Evolutionary conservation across 148 eudicot species (phyloP), one percentile per base, ranked within the genome.

Genomic region (Rhododendron molle): DNA sequence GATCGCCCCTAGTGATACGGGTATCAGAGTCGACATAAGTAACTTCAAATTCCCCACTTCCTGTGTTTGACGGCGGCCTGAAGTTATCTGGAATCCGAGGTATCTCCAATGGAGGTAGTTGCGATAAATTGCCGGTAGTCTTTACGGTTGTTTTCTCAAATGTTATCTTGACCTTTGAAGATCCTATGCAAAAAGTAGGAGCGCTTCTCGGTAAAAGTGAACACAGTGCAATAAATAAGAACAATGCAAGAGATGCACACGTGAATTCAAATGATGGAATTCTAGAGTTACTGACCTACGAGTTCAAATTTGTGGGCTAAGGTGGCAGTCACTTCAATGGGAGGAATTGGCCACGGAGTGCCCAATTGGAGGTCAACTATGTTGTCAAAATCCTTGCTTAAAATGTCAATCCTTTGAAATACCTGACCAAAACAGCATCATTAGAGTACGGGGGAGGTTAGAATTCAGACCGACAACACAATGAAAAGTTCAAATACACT

Each of bases 111-210:
- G 94, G 93, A 47, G 99, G 99, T 76, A 96, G 83, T 81, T 96
- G 98, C 26, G 98, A 92, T 71, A 96, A 88, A 90, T 90, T 95
- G 21, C 99, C 98, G 0, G 72, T 86, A 4, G 99, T 83, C 90
- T 95, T 96, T n/a, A 96, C 95, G 0, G 96, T 96, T 52, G 99
- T 96, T 86, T 96, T 94, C 88, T 96, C 93, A 60, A 95, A 96
- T 50, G n/a, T 76, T 85, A 95, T 96, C 88, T 92, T 93, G 56
- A 96, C 85, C 65, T 79, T 89, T 23, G 91, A 80, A 26, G 90
- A 78, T 40, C 95, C 99, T 96, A 85, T 13, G 74, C 20, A 62
- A 13, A 82, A 83, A 73, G 21, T 5, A 73, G 1, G 44, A 69
- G 74, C 18, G 30, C 34, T 28, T 28, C 74, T 69, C 34, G 13